Evolutionary conservation across 768 basidiomycete species (phyloP).

Genomic region (Pleurotus cornucopiae): DNA sequence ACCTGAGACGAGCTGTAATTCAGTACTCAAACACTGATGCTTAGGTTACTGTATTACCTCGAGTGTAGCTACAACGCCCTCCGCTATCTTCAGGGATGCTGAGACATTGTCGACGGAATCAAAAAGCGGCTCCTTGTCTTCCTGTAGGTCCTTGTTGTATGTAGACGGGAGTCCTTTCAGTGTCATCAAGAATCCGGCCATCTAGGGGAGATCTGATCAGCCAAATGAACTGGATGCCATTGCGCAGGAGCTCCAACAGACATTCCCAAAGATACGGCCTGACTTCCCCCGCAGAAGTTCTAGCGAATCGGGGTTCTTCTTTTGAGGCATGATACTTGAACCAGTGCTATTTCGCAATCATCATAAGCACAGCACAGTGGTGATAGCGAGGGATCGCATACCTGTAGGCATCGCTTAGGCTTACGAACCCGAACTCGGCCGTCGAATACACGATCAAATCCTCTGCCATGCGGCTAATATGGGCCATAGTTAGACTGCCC

Average conservation of each 20-base stretch:
- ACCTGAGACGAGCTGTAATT: conserved; percentile 47
- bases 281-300: conserved; percentile 94
- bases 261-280: conserved; percentile 91
- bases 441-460: conserved; percentile 96
- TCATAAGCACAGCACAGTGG: background rate
- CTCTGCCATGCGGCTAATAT: conserved; percentile 92
- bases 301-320: conserved; percentile 97
- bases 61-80: conserved; percentile 91
- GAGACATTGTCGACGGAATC: conserved; percentile 88
- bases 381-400: conserved; percentile 26
- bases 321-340: conserved; percentile 99
- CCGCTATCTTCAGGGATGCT: conserved; percentile 86
- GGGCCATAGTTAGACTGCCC: conserved; percentile 88
- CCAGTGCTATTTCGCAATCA: conserved; percentile 64
- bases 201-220: conserved; percentile 43
- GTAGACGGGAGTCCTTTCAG: conserved; percentile 97
- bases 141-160: conserved; percentile 99
- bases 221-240: background rate
- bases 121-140: conserved; percentile 97
- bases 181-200: conserved; percentile 97
- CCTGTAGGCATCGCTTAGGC: conserved; percentile 98
- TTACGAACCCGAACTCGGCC: conserved; percentile 95
- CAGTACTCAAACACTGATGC: background rate
- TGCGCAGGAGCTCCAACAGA: conserved; percentile 19
- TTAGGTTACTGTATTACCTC: conserved; percentile 47